These are phyloP conservation scores for Solanum hybrid DNA, from an alignment of 305 asterid species.

Conservation along the genomic window DNA sequence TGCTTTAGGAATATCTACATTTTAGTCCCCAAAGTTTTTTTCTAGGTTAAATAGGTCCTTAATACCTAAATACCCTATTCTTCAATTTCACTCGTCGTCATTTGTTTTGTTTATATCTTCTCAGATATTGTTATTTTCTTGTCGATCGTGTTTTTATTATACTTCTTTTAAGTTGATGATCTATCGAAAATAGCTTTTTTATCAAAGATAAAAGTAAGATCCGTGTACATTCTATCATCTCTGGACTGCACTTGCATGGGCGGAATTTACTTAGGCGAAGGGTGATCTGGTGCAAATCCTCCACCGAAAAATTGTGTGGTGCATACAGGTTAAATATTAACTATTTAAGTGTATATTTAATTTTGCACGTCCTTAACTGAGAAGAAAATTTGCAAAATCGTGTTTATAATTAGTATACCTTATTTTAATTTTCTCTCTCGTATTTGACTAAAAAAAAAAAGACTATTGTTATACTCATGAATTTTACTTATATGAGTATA, in stretches of 20 bases:
- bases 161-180: neutral
- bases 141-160: neutral
- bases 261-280: no score
- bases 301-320: neutral
- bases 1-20: neutral
- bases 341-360: neutral
- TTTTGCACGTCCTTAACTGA: neutral
- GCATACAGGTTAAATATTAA: no score
- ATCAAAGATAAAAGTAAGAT: neutral
- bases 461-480: no score
- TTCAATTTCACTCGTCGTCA: neutral
- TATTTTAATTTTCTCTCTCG: neutral
- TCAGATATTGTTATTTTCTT: neutral
- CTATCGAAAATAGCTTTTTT: rapidly evolving
- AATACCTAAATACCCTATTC: neutral
- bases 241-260: no score
- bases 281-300: neutral
- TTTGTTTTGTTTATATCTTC: neutral
- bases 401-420: neutral
- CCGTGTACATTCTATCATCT: no score
- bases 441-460: no score
- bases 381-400: no score
- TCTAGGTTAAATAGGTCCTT: neutral
- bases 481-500: no score
- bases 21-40: neutral